Evolutionary conservation across 163 green algal species (phyloP).

Genomic region (Smithsoniella earleae): DNA sequence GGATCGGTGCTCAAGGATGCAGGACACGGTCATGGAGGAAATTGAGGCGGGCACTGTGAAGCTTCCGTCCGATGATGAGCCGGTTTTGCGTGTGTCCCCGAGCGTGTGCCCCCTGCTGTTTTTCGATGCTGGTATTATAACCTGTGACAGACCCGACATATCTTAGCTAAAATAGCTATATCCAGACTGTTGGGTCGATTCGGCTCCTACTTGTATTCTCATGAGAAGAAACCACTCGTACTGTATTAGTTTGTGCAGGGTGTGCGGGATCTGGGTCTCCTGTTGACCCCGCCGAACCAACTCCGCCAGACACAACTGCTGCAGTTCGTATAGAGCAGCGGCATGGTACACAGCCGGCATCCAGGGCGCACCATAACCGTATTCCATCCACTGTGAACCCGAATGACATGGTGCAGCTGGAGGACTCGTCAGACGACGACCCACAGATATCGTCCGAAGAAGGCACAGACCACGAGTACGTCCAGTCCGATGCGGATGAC

Average conservation of each 20-base stretch:
- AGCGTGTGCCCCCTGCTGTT: background rate
- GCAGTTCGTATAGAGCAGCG: background rate
- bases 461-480: conserved; percentile 23
- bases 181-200: background rate
- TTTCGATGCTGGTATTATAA: background rate
- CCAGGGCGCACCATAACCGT: background rate
- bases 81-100: background rate
- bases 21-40: background rate
- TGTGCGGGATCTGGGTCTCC: background rate
- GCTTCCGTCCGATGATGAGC: background rate
- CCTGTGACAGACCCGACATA: background rate
- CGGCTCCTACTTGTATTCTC: too few species aligned
- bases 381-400: conserved; percentile 24
- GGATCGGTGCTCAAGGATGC: background rate
- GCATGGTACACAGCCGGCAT: background rate
- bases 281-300: background rate
- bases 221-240: background rate
- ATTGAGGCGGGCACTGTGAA: background rate
- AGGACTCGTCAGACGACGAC: background rate
- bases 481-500: conserved; percentile 19
- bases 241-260: background rate
- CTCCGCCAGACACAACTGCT: background rate
- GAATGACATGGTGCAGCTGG: conserved; percentile 21
- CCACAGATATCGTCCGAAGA: background rate
- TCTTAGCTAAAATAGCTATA: background rate